phyloP scores from a whole-genome alignment of 169 alveolate genomes.

The Eimeria praecox region DNA sequence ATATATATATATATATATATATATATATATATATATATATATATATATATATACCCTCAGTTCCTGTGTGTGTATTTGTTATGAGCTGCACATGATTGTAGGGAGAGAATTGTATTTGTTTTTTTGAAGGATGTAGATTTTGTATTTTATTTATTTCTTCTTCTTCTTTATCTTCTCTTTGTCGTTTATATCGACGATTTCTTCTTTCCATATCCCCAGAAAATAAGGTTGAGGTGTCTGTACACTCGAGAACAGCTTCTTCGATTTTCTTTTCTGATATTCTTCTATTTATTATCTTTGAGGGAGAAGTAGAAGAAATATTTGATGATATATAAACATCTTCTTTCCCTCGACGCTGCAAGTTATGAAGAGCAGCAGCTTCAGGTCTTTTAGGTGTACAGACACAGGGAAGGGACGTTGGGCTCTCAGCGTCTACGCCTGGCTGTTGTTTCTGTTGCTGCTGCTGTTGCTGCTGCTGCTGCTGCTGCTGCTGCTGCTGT shows the following conservation, averaged over 20 bases:
- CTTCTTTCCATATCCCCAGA: too few species aligned
- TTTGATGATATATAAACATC: neutral
- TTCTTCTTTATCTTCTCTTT: neutral
- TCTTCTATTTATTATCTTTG: neutral
- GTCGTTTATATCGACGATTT: too few species aligned
- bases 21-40: too few species aligned
- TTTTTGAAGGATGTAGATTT: neutral
- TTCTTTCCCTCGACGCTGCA: neutral
- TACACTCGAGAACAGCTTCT: too few species aligned
- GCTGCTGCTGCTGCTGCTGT: neutral
- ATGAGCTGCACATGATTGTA: constrained; percentile 36
- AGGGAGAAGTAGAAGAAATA: neutral
- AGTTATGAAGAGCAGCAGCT: neutral
- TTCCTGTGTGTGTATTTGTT: too few species aligned
- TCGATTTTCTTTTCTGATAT: too few species aligned
- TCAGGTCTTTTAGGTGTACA: neutral
- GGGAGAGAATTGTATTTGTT: constrained; percentile 18
- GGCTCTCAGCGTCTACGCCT: neutral
- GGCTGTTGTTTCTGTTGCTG: neutral
- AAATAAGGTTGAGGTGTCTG: too few species aligned
- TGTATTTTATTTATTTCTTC: neutral
- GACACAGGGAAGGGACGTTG: neutral
- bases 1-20: too few species aligned
- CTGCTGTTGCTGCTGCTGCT: neutral
- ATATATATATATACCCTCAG: too few species aligned